Evolutionary conservation across 192 early-diverging fungal species (phyloP).

Genomic region (Linnemannia schmuckeri): DNA sequence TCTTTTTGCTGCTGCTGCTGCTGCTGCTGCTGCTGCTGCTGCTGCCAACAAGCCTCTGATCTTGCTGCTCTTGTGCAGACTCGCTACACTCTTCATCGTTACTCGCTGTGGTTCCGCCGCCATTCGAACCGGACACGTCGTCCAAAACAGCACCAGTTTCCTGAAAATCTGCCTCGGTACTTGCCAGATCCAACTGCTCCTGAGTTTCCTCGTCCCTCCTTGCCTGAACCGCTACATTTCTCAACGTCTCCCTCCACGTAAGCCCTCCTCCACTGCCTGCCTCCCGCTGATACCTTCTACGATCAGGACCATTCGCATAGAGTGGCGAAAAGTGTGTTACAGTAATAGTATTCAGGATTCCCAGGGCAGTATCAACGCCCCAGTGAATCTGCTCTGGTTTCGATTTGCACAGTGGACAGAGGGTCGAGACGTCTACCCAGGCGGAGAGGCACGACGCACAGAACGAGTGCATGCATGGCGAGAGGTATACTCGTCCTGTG

Average conservation of each 20-base stretch:
- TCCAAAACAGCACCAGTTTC: background rate
- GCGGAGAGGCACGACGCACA: constrained; percentile 38
- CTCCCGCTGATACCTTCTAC: too few relatives aligned
- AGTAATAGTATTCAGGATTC: constrained; percentile 26
- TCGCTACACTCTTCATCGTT: background rate
- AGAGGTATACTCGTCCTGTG: constrained; percentile 28
- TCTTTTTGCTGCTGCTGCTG: background rate
- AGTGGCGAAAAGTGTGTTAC: background rate
- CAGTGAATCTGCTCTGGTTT: constrained; percentile 23
- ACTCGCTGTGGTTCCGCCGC: background rate
- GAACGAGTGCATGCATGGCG: constrained; percentile 43
- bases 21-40: too few relatives aligned
- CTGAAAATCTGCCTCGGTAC: background rate
- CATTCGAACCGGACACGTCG: background rate
- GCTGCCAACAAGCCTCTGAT: background rate
- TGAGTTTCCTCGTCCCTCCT: background rate
- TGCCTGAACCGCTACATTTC: background rate
- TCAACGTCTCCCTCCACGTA: constrained; percentile 8
- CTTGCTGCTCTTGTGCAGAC: background rate
- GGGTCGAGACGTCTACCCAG: constrained; percentile 29
- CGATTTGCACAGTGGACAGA: constrained; percentile 38
- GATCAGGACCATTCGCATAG: background rate
- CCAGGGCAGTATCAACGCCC: constrained; percentile 31
- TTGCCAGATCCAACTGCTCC: background rate
- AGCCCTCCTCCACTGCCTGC: background rate